Evolutionary conservation across 345 rosid species (phyloP), one percentile per base, ranked within the genome.

Genomic region (Eucalyptus camaldulensis): DNA sequence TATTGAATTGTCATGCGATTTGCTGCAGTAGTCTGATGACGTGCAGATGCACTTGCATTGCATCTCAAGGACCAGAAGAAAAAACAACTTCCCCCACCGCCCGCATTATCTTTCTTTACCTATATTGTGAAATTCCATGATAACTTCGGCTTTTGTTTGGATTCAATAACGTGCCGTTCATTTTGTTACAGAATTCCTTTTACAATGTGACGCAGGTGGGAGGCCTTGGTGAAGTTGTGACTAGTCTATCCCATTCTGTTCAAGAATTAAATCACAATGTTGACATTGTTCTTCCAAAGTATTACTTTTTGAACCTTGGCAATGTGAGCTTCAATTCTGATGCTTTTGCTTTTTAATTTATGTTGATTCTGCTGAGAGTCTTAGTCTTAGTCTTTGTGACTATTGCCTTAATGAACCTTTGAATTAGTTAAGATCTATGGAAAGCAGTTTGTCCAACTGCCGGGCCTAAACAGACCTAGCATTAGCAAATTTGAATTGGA

Each of bases 211-310:
- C 93, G 93, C 94, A 96, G 99, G 98, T 97, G 90, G 98, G 99
- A 91, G 99, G 99, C 85, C 93, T 97, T 81, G 99, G 99, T 87
- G 99, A 97, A 93, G 98, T 97, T 16, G 97, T 97, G 90, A 97
- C 99, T 90, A 94, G 99, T 94, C 96, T 97, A 81, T 97, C 99
- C 87, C 99, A 97, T 90, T 97, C 99, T 90, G 96, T 97, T 92
- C 99, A 97, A 94, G 99, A 96, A 80, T 89, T 96, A 91, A 95
- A 96, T 90, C 99, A 96, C 93, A 97, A 91, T 86, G 98, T 97
- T 45, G 96, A 96, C 91, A 92, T 97, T 90, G 92, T 97, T 91
- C 94, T 97, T 86, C 99, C 98, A 67, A 97, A 96, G 94, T 96
- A 96, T 92, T 96, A 97, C 90, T 96, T 99, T 91, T 86, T 95